Base-by-base conservation (phyloP, 73 alveolate species). In the Breviolum minutum region DNA sequence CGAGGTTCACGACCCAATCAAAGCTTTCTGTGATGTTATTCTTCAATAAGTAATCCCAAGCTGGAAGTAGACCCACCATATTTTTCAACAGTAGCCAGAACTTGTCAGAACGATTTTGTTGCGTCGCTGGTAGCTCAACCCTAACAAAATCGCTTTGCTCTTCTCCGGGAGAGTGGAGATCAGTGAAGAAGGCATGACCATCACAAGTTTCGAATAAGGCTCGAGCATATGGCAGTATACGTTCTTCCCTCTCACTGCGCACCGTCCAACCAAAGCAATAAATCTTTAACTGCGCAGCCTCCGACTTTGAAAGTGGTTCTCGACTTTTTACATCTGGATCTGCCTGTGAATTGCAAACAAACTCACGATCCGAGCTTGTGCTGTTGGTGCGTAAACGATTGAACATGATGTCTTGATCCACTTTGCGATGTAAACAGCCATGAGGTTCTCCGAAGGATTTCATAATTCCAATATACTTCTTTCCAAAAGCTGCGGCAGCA, bases 261-360 rank as follows among this genome's bases (percentile, higher is more conserved):
- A 81, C 90, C 8, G 98, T 92, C 98, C 98, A 92, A 24, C 82
- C 98, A 73, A 92, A 92, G 90, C 98, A 92, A n/a, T 92, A 92
- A 66, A 92, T 63, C 92, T 76, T 73, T 27, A 92, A 10, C 8
- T 62, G 32, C 54, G 13, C 54, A 8, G 98, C 98, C 48, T 66
- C 63, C 5, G 48, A 9, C 48, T 30, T 79, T 2, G 97, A 60
- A 19, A 74, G 66, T 13, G 30, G 63, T 48, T n/a, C 90, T 29
- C 69, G 64, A 5, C 8, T 22, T 54, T 26, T 61, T 22, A 19
- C 40, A 48, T 60, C 91, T n/a, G 98, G 91, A 29, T 92, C 98
- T 9, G 92, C 62, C 68, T 92, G 74, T 16, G 91, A 32, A 90
- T 90, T 92, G 80, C 98, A 92, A 12, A 92, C 90, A 70, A 73